phyloP scores from a whole-genome alignment of 2,329 filamentous ascomycete genomes.

The Sclerotinia subarctica region DNA sequence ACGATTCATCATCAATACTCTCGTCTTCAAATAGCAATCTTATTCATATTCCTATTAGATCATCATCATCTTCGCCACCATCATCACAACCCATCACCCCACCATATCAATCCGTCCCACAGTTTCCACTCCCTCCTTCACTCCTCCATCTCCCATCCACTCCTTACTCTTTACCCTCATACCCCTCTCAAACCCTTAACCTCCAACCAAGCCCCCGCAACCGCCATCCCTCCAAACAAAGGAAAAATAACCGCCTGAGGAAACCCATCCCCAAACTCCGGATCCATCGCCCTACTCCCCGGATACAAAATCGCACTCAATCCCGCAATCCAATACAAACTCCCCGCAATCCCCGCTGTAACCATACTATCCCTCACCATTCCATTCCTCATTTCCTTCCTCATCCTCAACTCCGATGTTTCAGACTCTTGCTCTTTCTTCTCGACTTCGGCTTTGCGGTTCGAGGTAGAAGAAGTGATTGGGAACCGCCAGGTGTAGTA shows the following conservation, averaged over 20 bases:
- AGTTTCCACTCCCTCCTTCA: no score
- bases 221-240: slow-evolving; percentile 10
- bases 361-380: slow-evolving; percentile 28
- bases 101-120: no score
- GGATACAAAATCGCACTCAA: slow-evolving; percentile 48
- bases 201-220: slow-evolving; percentile 23
- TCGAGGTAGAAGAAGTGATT: background rate
- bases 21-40: no score
- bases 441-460: background rate
- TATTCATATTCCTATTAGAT: no score
- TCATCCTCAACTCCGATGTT: background rate
- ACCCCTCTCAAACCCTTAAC: background rate
- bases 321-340: slow-evolving; percentile 45
- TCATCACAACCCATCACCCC: no score
- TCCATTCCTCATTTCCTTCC: background rate
- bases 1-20: no score
- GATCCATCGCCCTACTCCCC: slow-evolving; percentile 44
- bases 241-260: slow-evolving; percentile 38
- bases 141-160: background rate
- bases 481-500: slow-evolving; percentile 40
- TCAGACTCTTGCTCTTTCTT: background rate
- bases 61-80: no score
- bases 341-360: slow-evolving; percentile 41
- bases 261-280: slow-evolving; percentile 43
- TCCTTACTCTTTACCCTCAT: background rate